These are phyloP conservation scores for Boeremia exigua DNA, from an alignment of 2,329 filamentous ascomycete species.

Conservation along the genomic window DNA sequence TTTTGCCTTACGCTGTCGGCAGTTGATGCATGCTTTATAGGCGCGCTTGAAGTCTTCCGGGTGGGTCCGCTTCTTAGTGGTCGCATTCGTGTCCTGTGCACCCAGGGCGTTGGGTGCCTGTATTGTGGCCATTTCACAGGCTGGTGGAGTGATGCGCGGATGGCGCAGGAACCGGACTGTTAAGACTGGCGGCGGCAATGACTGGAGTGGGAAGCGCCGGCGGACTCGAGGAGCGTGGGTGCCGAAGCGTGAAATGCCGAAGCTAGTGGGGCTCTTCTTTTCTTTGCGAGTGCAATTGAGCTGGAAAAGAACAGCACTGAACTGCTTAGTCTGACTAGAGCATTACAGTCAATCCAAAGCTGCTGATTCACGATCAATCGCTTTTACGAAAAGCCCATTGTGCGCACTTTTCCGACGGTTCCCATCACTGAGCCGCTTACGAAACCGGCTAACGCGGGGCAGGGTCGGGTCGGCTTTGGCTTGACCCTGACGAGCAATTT, in stretches of 20 bases:
- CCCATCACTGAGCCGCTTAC: neutral
- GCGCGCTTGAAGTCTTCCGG: conserved; percentile 58
- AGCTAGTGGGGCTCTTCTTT: neutral
- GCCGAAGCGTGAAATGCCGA: conserved; percentile 15
- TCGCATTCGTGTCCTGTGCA: conserved; percentile 25
- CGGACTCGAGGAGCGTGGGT: neutral
- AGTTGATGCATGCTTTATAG: conserved; percentile 62
- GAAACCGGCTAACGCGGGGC: conserved; percentile 8
- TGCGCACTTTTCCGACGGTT: conserved; percentile 10
- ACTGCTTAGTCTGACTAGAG: neutral
- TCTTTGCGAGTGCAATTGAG: neutral
- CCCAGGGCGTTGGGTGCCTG: conserved; percentile 24
- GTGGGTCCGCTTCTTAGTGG: conserved; percentile 44
- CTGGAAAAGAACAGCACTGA: neutral
- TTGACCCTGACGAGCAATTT: neutral
- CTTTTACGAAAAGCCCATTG: neutral
- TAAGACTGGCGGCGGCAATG: conserved; percentile 28
- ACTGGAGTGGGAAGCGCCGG: conserved; percentile 18
- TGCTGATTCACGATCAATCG: neutral
- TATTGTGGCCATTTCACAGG: conserved; percentile 20
- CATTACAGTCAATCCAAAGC: neutral
- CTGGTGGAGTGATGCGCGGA: conserved; percentile 32
- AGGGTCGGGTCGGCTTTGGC: conserved; percentile 4
- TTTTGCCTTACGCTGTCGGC: conserved; percentile 60
- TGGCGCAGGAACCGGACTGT: conserved; percentile 36